phyloP scores from a whole-genome alignment of 2,329 filamentous ascomycete species.

The Fusarium veterinarium region DNA sequence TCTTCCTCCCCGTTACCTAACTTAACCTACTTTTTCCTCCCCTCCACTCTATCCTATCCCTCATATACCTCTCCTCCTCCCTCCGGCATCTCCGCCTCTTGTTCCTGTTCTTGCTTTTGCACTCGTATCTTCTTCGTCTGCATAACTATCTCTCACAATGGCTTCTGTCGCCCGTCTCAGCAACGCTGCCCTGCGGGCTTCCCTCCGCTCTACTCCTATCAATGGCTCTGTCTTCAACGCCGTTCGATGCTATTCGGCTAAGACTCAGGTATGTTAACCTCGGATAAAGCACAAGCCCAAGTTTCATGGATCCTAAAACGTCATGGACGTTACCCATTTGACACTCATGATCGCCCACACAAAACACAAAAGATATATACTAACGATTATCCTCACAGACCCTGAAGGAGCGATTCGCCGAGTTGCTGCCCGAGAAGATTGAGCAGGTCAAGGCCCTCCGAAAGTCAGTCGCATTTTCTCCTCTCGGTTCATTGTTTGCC shows the following conservation, averaged over 20 bases:
- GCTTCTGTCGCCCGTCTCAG: conserved; percentile 85
- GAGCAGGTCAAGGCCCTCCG: conserved; percentile 99
- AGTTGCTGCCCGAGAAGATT: conserved; percentile 93
- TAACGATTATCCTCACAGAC: conserved; percentile 66
- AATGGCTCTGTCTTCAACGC: conserved; percentile 82
- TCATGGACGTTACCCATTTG: conserved; percentile 13
- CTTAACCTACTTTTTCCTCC: conserved; percentile 24
- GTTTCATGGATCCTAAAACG: conserved; percentile 7
- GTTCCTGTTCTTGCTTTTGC: conserved; percentile 40
- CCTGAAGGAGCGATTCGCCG: conserved; percentile 98
- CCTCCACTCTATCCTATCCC: conserved; percentile 47
- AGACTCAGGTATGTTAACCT: conserved; percentile 77
- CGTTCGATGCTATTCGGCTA: conserved; percentile 91
- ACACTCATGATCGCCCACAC: neutral
- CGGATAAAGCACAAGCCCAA: conserved; percentile 14
- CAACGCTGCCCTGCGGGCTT: conserved; percentile 83
- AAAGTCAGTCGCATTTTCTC: conserved; percentile 73
- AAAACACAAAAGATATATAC: neutral
- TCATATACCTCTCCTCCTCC: conserved; percentile 50
- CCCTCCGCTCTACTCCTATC: conserved; percentile 74
- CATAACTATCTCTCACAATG: conserved; percentile 66
- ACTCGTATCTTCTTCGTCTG: conserved; percentile 46
- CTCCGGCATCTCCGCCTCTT: conserved; percentile 48
- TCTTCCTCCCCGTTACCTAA: conserved; percentile 47
- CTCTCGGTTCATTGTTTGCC: conserved; percentile 28